Evolutionary conservation across 306 rosid genomes (phyloP).

Genomic region (Hippophae rhamnoides): DNA sequence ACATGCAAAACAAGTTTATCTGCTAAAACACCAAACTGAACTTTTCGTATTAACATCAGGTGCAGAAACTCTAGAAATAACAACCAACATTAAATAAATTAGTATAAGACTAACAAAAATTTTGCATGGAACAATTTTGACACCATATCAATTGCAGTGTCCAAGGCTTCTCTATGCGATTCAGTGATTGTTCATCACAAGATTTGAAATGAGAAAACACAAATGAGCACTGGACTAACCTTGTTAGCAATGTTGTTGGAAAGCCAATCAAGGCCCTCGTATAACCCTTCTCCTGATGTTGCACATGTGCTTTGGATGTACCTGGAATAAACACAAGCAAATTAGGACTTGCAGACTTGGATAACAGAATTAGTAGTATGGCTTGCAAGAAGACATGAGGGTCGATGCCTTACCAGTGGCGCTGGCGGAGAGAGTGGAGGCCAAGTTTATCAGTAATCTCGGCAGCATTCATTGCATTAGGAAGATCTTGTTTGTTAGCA

Average conservation of each 20-base stretch:
- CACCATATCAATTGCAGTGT: too few species aligned
- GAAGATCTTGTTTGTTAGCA: constrained; percentile 99
- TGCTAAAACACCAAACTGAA: neutral
- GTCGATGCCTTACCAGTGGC: constrained; percentile 67
- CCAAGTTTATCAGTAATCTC: constrained; percentile 99
- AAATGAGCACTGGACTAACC: constrained; percentile 25
- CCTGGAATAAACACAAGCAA: constrained; percentile 31
- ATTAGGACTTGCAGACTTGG: too few species aligned
- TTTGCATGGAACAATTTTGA: too few species aligned
- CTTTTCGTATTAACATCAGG: neutral
- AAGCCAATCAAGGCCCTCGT: constrained; percentile 98
- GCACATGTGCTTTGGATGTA: constrained; percentile 99
- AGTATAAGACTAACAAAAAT: too few species aligned
- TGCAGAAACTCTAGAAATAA: too few species aligned
- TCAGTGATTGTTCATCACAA: neutral
- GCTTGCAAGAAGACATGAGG: neutral
- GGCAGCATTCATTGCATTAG: constrained; percentile 99
- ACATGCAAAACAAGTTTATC: neutral
- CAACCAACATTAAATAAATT: too few species aligned
- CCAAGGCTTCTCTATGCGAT: neutral
- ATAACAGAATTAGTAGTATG: neutral
- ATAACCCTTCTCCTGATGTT: constrained; percentile 98
- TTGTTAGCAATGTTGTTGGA: constrained; percentile 98
- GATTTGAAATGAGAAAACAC: too few species aligned
- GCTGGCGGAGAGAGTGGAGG: constrained; percentile 97